phyloP scores from a whole-genome alignment of 805 yeast genomes.

The Saccharomycopsis capsularis region DNA sequence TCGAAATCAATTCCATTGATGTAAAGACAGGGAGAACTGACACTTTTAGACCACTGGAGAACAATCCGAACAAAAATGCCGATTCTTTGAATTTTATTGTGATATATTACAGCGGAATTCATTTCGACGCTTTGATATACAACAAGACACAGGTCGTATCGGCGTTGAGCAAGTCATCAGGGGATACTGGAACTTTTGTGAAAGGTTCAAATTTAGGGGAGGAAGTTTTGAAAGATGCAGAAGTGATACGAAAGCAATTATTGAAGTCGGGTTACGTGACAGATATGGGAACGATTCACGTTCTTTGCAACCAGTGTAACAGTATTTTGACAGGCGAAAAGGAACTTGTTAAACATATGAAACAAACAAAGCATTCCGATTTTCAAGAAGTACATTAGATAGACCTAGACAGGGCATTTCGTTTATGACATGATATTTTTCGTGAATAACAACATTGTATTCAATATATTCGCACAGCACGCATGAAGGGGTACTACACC shows the following conservation, averaged over 20 bases:
- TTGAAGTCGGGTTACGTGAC: conserved; percentile 52
- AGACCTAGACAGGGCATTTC: no score
- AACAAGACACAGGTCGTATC: conserved; percentile 27
- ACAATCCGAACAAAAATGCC: conserved; percentile 16
- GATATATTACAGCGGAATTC: conserved; percentile 62
- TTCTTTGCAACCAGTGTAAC: conserved; percentile 53
- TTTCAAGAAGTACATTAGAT: conserved; percentile 47
- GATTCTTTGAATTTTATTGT: conserved; percentile 37
- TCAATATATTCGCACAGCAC: no score
- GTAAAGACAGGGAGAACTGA: conserved; percentile 55
- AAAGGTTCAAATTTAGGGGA: conserved; percentile 29
- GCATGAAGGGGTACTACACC: no score
- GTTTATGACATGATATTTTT: no score
- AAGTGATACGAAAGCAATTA: conserved; percentile 37
- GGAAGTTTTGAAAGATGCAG: conserved; percentile 33
- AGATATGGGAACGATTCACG: conserved; percentile 52
- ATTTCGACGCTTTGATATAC: conserved; percentile 58
- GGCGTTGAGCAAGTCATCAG: neutral
- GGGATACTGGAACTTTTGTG: conserved; percentile 39
- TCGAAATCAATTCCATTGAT: conserved; percentile 55
- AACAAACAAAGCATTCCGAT: conserved; percentile 48
- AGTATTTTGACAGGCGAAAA: conserved; percentile 50
- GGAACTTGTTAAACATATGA: conserved; percentile 60
- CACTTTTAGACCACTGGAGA: conserved; percentile 41
- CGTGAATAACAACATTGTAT: no score